These are phyloP conservation scores for Aspergillus pseudotamarii DNA, from an alignment of 2,329 filamentous ascomycete genomes.

Conservation along the genomic window DNA sequence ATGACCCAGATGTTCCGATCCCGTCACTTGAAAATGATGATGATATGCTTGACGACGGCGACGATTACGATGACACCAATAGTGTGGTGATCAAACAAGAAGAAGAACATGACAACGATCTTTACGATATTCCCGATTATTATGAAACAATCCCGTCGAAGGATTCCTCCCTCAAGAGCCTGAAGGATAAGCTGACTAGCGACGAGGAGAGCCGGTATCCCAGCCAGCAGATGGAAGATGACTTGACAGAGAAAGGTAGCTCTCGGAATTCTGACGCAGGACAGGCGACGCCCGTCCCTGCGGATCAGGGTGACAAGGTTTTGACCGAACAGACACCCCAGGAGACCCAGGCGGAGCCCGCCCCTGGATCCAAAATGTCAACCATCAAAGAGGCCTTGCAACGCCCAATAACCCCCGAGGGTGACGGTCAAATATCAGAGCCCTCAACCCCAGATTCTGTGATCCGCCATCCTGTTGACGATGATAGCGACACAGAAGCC, in stretches of 20 bases:
- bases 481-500: conserved; percentile 41
- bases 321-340: conserved; percentile 37
- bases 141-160: conserved; percentile 55
- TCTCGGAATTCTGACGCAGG: conserved; percentile 31
- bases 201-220: conserved; percentile 64
- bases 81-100: conserved; percentile 71
- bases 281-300: conserved; percentile 37
- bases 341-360: conserved; percentile 23
- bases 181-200: conserved; percentile 38
- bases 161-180: conserved; percentile 29
- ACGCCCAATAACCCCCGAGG: conserved; percentile 50
- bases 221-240: conserved; percentile 39
- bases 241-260: conserved; percentile 27
- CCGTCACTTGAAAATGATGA: conserved; percentile 76
- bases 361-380: conserved; percentile 39
- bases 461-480: conserved; percentile 71
- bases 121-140: conserved; percentile 69
- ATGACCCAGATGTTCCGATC: conserved; percentile 88
- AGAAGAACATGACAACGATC: conserved; percentile 60
- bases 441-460: conserved; percentile 85
- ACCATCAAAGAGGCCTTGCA: conserved; percentile 42
- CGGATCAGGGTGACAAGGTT: conserved; percentile 30
- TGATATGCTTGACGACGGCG: conserved; percentile 58
- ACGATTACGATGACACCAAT: conserved; percentile 54
- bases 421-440: conserved; percentile 62